phyloP scores from a whole-genome alignment of 1,284 basidiomycete species.

The Fomitopsis betulina region DNA sequence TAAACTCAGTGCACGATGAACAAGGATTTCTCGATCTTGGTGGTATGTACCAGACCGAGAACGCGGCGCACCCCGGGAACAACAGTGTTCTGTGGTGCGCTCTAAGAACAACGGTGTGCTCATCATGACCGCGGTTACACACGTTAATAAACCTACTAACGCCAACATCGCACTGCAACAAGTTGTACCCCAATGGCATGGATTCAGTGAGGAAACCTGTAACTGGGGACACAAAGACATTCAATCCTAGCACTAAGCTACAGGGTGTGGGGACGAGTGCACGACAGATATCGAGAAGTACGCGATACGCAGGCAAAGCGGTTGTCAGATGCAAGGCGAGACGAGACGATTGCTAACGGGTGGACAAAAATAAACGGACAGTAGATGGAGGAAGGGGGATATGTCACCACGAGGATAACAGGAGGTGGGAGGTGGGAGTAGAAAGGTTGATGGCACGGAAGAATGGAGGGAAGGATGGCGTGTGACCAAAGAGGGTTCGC shows the following conservation, averaged over 20 bases:
- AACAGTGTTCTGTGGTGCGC: too few relatives aligned
- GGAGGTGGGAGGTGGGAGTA: background rate
- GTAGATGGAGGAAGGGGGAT: constrained; percentile 4
- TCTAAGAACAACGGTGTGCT: too few relatives aligned
- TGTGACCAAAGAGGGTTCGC: background rate
- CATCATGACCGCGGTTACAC: too few relatives aligned
- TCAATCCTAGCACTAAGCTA: constrained; percentile 28
- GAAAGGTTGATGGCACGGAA: background rate
- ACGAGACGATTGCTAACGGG: background rate
- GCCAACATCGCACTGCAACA: too few relatives aligned
- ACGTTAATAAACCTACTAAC: too few relatives aligned
- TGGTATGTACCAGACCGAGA: too few relatives aligned
- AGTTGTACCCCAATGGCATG: too few relatives aligned
- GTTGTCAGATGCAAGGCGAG: constrained; percentile 2
- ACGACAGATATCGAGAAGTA: constrained; percentile 12
- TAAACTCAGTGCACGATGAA: too few relatives aligned
- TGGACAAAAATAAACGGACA: background rate
- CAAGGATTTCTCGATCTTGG: too few relatives aligned
- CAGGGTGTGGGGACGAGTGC: constrained; percentile 23
- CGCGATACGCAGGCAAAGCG: constrained; percentile 4
- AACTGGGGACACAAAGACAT: constrained; percentile 21
- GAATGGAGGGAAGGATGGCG: background rate
- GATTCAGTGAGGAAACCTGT: background rate
- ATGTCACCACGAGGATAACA: background rate
- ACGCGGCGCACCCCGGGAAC: too few relatives aligned